Conservation (phyloP, 176 grass and related monocot genomes). For the Rhipidocladum racemiflorum region DNA sequence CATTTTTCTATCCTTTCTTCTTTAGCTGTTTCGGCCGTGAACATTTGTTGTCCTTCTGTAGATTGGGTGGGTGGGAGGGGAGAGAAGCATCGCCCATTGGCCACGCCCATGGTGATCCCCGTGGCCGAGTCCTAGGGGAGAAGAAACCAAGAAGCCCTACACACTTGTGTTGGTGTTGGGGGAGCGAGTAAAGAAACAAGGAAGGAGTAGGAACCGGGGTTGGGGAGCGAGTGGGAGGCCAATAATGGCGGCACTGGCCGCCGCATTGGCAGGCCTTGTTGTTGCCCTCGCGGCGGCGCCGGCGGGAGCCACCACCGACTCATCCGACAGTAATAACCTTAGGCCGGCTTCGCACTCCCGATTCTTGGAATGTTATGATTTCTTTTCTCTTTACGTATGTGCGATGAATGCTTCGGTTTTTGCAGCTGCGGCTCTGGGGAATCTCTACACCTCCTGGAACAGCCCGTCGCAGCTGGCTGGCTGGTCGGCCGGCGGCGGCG, state of each 20-base stretch:
- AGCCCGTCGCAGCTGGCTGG: conserved; percentile 73
- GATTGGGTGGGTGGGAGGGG: background rate
- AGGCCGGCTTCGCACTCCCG: background rate
- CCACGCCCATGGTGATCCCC: conserved; percentile 37
- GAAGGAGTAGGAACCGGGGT: background rate
- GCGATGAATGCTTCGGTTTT: background rate
- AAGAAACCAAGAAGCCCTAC: background rate
- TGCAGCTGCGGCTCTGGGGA: conserved; percentile 81
- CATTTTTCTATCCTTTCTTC: background rate
- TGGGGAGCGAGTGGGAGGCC: background rate
- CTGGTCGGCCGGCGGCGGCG: conserved; percentile 72
- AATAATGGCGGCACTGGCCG: conserved; percentile 31
- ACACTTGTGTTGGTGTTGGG: background rate
- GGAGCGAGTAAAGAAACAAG: conserved; percentile 7
- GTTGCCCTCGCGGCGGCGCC: conserved; percentile 18
- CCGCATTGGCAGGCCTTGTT: conserved; percentile 41
- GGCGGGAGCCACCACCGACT: conserved; percentile 40
- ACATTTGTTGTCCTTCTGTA: conserved; percentile 22
- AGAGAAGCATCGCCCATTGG: background rate
- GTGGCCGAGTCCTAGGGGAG: conserved; percentile 28
- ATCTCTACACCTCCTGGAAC: conserved; percentile 81
- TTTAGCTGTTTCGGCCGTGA: conserved; percentile 10
- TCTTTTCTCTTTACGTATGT: background rate
- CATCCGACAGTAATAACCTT: conserved; percentile 36
- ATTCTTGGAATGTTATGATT: background rate